Conservation (phyloP, 306 rosid species). For the Ziziphus jujuba region DNA sequence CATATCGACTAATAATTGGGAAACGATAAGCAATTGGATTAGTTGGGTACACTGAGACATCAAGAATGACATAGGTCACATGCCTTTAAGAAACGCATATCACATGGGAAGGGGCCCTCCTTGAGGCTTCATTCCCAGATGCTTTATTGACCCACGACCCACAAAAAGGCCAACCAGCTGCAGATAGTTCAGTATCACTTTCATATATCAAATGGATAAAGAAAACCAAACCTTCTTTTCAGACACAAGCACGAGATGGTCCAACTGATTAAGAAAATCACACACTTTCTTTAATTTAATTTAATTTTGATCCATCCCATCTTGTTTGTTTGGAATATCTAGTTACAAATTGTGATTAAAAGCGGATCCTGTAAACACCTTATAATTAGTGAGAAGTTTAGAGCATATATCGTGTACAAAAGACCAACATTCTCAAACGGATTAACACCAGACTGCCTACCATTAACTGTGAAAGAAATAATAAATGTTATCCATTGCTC, state of each 20-base stretch:
- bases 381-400: too few species aligned
- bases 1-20: slow-evolving; percentile 19
- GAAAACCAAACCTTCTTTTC: slow-evolving; percentile 11
- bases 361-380: too few species aligned
- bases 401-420: too few species aligned
- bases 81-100: slow-evolving; percentile 10
- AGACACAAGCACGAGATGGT: background rate
- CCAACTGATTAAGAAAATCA: background rate
- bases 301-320: background rate
- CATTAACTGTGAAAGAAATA: too few species aligned
- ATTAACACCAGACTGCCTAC: too few species aligned
- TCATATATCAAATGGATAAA: slow-evolving; percentile 2
- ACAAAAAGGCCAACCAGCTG: slow-evolving; percentile 9
- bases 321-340: background rate
- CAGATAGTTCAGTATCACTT: background rate
- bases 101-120: slow-evolving; percentile 36
- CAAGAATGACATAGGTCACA: slow-evolving; percentile 30
- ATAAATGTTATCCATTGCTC: too few species aligned
- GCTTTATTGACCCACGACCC: slow-evolving; percentile 22
- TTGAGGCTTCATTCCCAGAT: slow-evolving; percentile 9
- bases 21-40: background rate
- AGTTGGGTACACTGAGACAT: slow-evolving; percentile 26
- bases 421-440: too few species aligned
- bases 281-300: slow-evolving; percentile 10
- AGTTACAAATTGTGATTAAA: too few species aligned